Evolutionary conservation across 75 land plant genomes (phyloP), one percentile per base, ranked within the genome.

Genomic region (Cunninghamia lanceolata): DNA sequence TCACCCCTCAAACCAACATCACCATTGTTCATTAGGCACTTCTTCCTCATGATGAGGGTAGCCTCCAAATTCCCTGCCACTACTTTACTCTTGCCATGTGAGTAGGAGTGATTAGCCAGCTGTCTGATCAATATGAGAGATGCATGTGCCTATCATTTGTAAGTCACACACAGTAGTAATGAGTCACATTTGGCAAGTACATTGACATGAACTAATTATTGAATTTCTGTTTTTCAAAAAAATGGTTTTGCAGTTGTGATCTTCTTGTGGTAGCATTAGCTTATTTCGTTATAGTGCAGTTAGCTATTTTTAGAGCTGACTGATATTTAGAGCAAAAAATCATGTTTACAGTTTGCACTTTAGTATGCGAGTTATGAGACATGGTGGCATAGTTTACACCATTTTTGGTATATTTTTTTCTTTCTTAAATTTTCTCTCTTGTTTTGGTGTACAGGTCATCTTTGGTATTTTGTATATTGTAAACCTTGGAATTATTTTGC

Each of bases 401-500:
- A 39, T 40, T 39, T 39, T 78, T 39, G 25, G 3, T 3, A 9
- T 39, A 36, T 40, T 46, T 17, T 8, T 78, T 78, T 3, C 9
- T 36, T 75, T 78, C 40, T 78, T 8, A 78, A 78, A 7, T 42
- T 21, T 75, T 15, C 1, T 42, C 9, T 21, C 25, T 78, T 77
- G 46, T 43, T 43, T 89, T 21, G 17, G 3, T 84, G 30, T 92
- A 89, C 99, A 95, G 99, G 89, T 97, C 88, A 54, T 96, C 21
- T 97, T 97, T 94, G 98, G 93, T 30, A 14, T 94, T 81, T 85
- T 97, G 17, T 96, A 97, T 87, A 87, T 97, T 40, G 43, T 94
- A 35, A 97, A 96, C 87, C 89, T 97, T 88, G 93, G 87, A 80
- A 90, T 96, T 30, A 70, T 94, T 85, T 89, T 95, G 15, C 82